phyloP scores from a whole-genome alignment of 768 basidiomycete species.

The Gautieria morchelliformis region DNA sequence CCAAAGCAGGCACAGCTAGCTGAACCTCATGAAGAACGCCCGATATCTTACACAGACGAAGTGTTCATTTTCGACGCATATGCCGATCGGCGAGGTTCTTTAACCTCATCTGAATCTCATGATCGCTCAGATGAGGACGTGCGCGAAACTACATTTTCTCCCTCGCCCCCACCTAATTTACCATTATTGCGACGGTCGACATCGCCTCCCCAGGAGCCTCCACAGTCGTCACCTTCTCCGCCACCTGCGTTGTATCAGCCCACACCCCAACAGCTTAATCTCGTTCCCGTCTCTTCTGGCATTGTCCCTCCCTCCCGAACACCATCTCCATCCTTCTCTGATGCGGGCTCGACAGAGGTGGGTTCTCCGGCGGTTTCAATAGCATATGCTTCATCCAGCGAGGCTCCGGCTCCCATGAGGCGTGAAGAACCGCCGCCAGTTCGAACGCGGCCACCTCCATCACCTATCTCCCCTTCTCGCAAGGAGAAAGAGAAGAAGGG shows the following conservation, averaged over 20 bases:
- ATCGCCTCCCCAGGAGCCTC: constrained; percentile 4
- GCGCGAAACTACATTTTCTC: not conserved
- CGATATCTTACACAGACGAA: constrained; percentile 77
- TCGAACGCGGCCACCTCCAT: constrained; percentile 17
- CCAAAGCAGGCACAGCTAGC: constrained; percentile 29
- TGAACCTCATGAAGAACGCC: constrained; percentile 43
- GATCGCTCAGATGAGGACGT: constrained; percentile 3
- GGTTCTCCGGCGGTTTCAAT: constrained; percentile 12
- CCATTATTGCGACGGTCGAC: constrained; percentile 6
- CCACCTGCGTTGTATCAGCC: constrained; percentile 7
- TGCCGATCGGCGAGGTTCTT: constrained; percentile 24
- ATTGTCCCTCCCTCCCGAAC: constrained; percentile 36
- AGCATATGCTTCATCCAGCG: not conserved
- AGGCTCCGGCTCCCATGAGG: not conserved
- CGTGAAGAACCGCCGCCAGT: constrained; percentile 21
- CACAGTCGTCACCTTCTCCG: not conserved
- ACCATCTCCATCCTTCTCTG: constrained; percentile 32
- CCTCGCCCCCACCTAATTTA: constrained; percentile 29
- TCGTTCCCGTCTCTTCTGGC: constrained; percentile 21
- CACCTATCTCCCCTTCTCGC: constrained; percentile 18
- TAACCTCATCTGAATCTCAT: constrained; percentile 4
- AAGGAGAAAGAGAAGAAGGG: constrained; percentile 69
- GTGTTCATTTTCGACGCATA: constrained; percentile 81
- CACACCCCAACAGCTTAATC: not conserved
- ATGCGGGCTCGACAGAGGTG: constrained; percentile 21